Base-by-base conservation (phyloP, 1,284 basidiomycete genomes). In the Tremellales sp. region DNA sequence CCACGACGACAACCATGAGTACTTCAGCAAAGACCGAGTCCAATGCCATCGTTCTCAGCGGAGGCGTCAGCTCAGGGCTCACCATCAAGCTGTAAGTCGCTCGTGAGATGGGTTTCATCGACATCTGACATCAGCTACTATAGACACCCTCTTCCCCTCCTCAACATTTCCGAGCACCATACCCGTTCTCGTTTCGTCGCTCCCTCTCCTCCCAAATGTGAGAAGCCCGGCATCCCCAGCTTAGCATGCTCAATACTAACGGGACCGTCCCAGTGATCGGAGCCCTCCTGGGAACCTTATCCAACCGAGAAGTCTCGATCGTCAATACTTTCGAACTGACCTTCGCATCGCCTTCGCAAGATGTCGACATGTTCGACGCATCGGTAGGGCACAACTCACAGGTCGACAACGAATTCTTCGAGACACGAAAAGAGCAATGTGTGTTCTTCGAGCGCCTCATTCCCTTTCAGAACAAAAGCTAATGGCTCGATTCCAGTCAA, bases 151-250 rank as follows among this genome's bases (percentile, higher is more conserved):
- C 79, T 97, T 14, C 90, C 95, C 8, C 91, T 98, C 65, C 80
- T 98, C 54, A 97, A 93, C 73, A 87, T 98, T 58, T 95, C 92
- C 1, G 94, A 98, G 63, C 93, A 97, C 74, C 78, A 88, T 57
- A 95, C 87, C 34, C 81, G 95, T 80, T 86, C 86, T 54, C 36
- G 78, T 7, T 50, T 57, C 10, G 55, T 53, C 4, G 33, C 51
- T n/a, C 24, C 38, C 10, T 33, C 35, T 5, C 19, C 34, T 3
- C 27, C 45, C 5, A 61, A 60, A 29, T 14, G 60, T 63, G 35
- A 45, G 54, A 28, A n/a, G n/a, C 5, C 14, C 5, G n/a, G 22
- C 5, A 19, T 35, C n/a, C 33, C 1, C 6, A 26, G 58, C 26
- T 7, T 32, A 14, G 7, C 35, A 25, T 16, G 24, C 26, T 35